Base-by-base conservation (phyloP, 768 basidiomycete species). In the Strobilomyces dryophilus region DNA sequence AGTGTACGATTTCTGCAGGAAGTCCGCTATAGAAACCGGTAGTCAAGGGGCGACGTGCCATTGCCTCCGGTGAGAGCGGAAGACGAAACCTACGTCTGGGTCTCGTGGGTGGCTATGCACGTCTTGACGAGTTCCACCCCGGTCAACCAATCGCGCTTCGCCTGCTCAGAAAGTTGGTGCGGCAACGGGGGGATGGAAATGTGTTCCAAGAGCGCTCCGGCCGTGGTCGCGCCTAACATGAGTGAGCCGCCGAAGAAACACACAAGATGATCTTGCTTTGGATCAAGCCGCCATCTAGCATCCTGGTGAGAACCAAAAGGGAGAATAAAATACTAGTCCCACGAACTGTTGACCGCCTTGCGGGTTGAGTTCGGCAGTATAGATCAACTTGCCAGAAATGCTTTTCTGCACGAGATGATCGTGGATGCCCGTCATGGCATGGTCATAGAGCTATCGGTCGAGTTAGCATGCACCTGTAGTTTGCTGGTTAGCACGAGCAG, bases 191-290 rank as follows among this genome's bases (percentile, higher is more conserved):
- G 90, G 31, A 89, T 67, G 10, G 86, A 87, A 7, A 87, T 81
- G 4, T 70, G 73, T 10, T 76, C 65, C 4, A 68, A 70, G 17
- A 76, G 54, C 0, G 85, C 78, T 47, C 87, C 86, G 3, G 83
- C 72, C 2, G 75, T 80, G 3, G 88, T 89, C 14, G 92, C 89
- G 12, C 95, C 93, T 3, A 98, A 80, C 78, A 98, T 84, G 51
- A 98, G 80, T 1, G 90, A 90, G 4, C 93, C 95, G 18, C 87
- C 92, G 32, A 98, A 74, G 81, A 97, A 98, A 71, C 95, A 98
- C 4, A 90, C 93, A 32, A 98, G 81, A 66, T 97, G 95, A 65
- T 98, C 95, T 73, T 98, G 95, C 66, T 97, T 95, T 10, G 89
- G 89, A 10, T 77, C 77, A 26, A 89, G 73, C 17, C 80, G 79